A percentile compares a stretch with the other conserved stretches of the same genome.
Evolutionary conservation across 75 land plant genomes (phyloP).

Genomic region (Isoetes taiwanensis): DNA sequence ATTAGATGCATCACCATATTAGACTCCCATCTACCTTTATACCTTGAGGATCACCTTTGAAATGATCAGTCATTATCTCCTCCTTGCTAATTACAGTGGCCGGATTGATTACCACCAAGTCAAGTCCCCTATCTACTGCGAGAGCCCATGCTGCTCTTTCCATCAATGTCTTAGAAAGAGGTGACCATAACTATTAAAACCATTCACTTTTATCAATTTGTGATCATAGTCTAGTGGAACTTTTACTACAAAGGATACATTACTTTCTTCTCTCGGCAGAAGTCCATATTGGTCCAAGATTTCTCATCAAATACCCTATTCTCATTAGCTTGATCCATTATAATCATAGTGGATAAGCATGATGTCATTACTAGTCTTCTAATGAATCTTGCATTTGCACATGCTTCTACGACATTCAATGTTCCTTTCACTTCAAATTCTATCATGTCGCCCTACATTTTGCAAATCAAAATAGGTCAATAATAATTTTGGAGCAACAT

Average conservation of each 20-base stretch:
- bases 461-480: neutral
- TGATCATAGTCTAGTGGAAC: no score
- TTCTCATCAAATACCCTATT: conserved; percentile 9
- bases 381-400: conserved; percentile 7
- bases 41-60: neutral
- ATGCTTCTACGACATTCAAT: conserved; percentile 14
- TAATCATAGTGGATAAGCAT: conserved; percentile 8
- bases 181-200: conserved; percentile 12
- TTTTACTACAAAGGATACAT: no score
- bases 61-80: neutral
- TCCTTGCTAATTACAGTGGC: conserved; percentile 9
- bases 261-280: conserved; percentile 13
- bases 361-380: conserved; percentile 12
- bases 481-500: no score
- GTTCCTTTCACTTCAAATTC: conserved; percentile 11
- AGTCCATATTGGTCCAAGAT: conserved; percentile 15
- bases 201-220: neutral
- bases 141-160: conserved; percentile 17
- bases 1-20: neutral
- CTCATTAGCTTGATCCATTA: neutral
- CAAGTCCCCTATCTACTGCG: conserved; percentile 10
- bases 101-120: conserved; percentile 10
- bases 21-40: no score
- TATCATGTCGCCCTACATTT: conserved; percentile 22
- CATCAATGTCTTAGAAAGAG: conserved; percentile 8